phyloP scores from a whole-genome alignment of 108 stramenopile species.

The Conticribra guillardii region DNA sequence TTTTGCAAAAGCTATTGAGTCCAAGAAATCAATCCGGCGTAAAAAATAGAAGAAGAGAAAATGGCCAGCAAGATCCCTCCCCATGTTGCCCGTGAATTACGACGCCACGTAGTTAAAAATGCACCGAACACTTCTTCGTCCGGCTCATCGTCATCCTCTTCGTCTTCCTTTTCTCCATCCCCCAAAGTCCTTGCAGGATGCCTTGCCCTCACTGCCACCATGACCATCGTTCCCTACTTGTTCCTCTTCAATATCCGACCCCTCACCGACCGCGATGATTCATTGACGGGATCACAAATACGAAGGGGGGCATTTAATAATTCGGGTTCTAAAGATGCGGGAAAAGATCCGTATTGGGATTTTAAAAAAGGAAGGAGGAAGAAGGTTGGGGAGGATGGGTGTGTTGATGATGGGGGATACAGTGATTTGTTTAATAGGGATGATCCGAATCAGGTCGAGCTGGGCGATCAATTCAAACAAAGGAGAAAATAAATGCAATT shows the following conservation, averaged over 20 bases:
- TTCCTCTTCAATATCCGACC: constrained; percentile 39
- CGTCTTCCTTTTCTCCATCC: constrained; percentile 6
- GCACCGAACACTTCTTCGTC: constrained; percentile 15
- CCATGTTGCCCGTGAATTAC: constrained; percentile 68
- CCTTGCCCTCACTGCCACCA: constrained; percentile 42
- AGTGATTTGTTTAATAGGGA: constrained; percentile 62
- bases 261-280: constrained; percentile 53
- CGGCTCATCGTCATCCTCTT: background rate
- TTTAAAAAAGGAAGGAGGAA: constrained; percentile 61
- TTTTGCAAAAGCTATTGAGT: too few species aligned
- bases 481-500: too few species aligned
- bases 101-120: constrained; percentile 61
- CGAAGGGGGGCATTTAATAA: constrained; percentile 82
- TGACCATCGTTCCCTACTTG: constrained; percentile 35
- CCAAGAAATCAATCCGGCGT: too few species aligned
- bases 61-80: constrained; percentile 70
- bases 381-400: constrained; percentile 45
- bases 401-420: constrained; percentile 66
- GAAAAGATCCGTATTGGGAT: constrained; percentile 87
- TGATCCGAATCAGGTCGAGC: constrained; percentile 57
- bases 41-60: too few species aligned
- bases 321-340: constrained; percentile 72
- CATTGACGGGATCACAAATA: constrained; percentile 66
- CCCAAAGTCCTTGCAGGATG: constrained; percentile 48
- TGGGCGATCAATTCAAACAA: constrained; percentile 47